Base-by-base conservation (phyloP, 2,329 filamentous ascomycete genomes). In the Colletotrichum sp. region DNA sequence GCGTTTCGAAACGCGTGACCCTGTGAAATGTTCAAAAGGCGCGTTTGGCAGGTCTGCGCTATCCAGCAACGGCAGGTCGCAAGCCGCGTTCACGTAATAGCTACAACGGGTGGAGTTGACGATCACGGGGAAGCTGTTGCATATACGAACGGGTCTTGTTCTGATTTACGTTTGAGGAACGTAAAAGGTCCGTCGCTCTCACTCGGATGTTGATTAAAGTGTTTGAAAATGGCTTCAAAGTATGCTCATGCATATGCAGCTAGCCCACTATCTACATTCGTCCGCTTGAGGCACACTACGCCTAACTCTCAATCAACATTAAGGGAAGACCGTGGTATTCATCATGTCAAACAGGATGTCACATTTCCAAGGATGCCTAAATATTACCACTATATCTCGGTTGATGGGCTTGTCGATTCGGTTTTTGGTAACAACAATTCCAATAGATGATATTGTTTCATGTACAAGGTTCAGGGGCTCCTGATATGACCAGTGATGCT, bases 351-450 rank as follows among this genome's bases (percentile, higher is more conserved):
- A 12, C n/a, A 9, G 8, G 19, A 1, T 11, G 9, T 44, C 39
- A 0, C 5, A n/a, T 44, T n/a, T 3, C 39, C 19, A 0, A n/a
- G 19, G 39, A 44, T 44, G 3, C 19, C 1, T 44, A n/a, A 44
- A 3, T 11, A n/a, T n/a, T 44, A 44, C 39, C 39, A 44, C 12
- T 12, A 12, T 6, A n/a, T n/a, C 19, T 5, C 8, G 39, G 8
- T 44, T 11, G 39, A n/a, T 44, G 3, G 16, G 8, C 19, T 9
- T n/a, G n/a, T 44, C 39, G 19, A 44, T n/a, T 44, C 0, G 39
- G 0, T n/a, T n/a, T 44, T 44, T n/a, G 19, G 9, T 44, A n/a
- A n/a, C 5, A 44, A n/a, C 39, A 44, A 44, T 44, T 44, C 9
- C 9, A 12, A 44, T n/a, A n/a, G 19, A 3, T 6, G 9, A 11